These are phyloP conservation scores for Kockovaella imperatae DNA, from an alignment of 768 basidiomycete genomes.

Conservation along the genomic window DNA sequence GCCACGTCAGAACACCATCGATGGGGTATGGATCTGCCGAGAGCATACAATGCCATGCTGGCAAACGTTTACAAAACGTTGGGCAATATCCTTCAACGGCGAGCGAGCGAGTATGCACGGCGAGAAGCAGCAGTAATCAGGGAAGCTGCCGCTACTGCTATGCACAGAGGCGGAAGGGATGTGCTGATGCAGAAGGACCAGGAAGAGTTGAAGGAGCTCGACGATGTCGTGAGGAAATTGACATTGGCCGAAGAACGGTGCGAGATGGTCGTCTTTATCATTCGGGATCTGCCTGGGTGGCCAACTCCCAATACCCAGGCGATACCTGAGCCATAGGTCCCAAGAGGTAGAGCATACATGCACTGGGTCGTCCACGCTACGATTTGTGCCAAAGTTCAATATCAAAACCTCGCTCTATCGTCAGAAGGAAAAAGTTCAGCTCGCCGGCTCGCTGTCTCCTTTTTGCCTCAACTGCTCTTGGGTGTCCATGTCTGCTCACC, in stretches of 20 bases:
- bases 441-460: too few relatives aligned
- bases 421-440: too few relatives aligned
- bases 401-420: too few relatives aligned
- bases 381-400: too few relatives aligned
- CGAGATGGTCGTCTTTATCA: constrained; percentile 80
- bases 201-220: constrained; percentile 65
- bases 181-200: constrained; percentile 68
- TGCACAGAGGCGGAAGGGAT: constrained; percentile 58
- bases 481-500: constrained; percentile 7
- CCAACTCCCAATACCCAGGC: too few relatives aligned
- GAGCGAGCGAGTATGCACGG: constrained; percentile 64
- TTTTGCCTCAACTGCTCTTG: too few relatives aligned
- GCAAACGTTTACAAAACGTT: constrained; percentile 79
- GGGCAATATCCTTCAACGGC: constrained; percentile 70
- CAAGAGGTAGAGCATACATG: too few relatives aligned
- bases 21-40: constrained; percentile 84
- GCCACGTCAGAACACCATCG: constrained; percentile 47
- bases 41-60: constrained; percentile 70
- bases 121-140: constrained; percentile 71
- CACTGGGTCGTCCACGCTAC: too few relatives aligned
- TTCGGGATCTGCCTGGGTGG: constrained; percentile 61
- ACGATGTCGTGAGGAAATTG: constrained; percentile 64
- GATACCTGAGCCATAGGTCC: neutral
- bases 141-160: constrained; percentile 71
- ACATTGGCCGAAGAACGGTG: constrained; percentile 73